phyloP scores from a whole-genome alignment of 2,329 filamentous ascomycete species.

The Colletotrichum liriopes region DNA sequence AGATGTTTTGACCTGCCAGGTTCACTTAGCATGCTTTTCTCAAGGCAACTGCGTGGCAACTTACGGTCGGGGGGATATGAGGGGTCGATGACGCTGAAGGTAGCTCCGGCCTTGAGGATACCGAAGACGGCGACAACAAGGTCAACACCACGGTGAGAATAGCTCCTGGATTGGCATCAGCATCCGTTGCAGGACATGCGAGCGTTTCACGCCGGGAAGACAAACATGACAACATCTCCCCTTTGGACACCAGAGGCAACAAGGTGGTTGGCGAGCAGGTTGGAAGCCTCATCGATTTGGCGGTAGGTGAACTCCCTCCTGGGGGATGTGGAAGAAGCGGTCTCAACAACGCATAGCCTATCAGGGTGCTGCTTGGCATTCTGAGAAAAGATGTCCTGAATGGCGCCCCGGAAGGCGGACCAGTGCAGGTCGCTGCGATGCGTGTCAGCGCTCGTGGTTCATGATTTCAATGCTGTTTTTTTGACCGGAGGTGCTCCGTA shows the following conservation, averaged over 20 bases:
- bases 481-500: not conserved
- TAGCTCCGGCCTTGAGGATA: conserved; percentile 65
- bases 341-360: conserved; percentile 65
- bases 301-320: conserved; percentile 83
- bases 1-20: conserved; percentile 63
- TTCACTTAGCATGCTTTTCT: conserved; percentile 67
- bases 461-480: not conserved
- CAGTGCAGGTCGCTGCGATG: conserved; percentile 75
- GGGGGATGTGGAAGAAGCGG: conserved; percentile 52
- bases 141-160: conserved; percentile 24
- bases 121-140: conserved; percentile 22
- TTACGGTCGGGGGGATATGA: conserved; percentile 78
- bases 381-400: conserved; percentile 78
- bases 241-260: conserved; percentile 79
- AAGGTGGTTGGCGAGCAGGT: conserved; percentile 85
- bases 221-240: conserved; percentile 96
- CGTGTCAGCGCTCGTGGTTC: conserved; percentile 1
- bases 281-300: conserved; percentile 89
- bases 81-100: conserved; percentile 81
- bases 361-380: conserved; percentile 81
- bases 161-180: conserved; percentile 17
- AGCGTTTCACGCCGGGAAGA: conserved; percentile 74
- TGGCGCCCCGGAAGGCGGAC: conserved; percentile 76
- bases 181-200: not conserved
- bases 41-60: not conserved